Evolutionary conservation across 345 rosid species (phyloP).

Genomic region (Carallia pectinifolia): DNA sequence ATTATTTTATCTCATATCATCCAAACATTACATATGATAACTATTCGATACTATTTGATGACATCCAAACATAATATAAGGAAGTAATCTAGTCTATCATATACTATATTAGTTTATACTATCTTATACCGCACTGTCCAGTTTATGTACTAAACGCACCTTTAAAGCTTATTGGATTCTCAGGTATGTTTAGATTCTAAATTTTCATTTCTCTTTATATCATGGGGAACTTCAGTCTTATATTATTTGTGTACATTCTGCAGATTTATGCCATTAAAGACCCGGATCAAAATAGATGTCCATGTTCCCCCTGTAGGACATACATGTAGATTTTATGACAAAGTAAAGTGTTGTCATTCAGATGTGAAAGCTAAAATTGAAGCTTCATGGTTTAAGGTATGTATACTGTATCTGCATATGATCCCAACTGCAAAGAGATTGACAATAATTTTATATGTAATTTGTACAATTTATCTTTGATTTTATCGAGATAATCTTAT

Average conservation of each 20-base stretch:
- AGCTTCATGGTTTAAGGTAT: constrained; percentile 66
- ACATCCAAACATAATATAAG: no score
- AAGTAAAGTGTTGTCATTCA: constrained; percentile 27
- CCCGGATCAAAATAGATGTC: constrained; percentile 39
- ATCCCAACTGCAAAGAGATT: not conserved
- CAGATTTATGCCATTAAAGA: constrained; percentile 67
- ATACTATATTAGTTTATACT: no score
- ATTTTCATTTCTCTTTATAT: constrained; percentile 3
- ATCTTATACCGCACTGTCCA: no score
- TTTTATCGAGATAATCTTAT: constrained; percentile 19
- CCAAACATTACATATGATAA: no score
- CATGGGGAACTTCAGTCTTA: not conserved
- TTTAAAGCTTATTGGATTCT: constrained; percentile 57
- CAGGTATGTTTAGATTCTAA: constrained; percentile 39
- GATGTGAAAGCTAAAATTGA: constrained; percentile 56
- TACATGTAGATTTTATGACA: constrained; percentile 55
- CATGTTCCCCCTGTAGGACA: constrained; percentile 58
- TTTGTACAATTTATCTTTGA: constrained; percentile 8
- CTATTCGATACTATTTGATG: no score
- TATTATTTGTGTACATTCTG: constrained; percentile 6
- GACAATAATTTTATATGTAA: not conserved
- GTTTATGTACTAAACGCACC: no score
- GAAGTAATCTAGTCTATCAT: constrained; percentile 15
- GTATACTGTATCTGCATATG: no score
- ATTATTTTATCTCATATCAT: no score